Conservation (phyloP, 345 rosid genomes). For the Populus deltoides region DNA sequence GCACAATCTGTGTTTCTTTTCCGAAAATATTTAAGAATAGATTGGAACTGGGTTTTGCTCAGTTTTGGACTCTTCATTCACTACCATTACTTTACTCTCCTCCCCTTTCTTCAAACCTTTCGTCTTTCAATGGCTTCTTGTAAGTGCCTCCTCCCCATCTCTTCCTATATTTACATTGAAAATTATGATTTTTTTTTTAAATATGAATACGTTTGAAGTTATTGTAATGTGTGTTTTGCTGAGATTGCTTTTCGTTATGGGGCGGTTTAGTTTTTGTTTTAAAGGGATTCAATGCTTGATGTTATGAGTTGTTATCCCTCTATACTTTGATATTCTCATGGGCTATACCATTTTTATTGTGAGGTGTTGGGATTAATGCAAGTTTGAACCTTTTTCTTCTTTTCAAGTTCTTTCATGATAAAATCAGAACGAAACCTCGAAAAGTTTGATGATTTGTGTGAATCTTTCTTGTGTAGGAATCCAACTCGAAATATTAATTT, state of each 20-base stretch:
- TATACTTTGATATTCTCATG: not conserved
- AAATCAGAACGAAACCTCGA: not conserved
- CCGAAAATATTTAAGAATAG: not conserved
- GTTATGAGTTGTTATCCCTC: not conserved
- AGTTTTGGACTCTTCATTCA: not conserved
- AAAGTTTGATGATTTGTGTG: not conserved
- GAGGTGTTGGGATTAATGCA: not conserved
- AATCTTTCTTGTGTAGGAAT: not conserved
- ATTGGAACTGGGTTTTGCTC: not conserved
- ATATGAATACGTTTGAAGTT: not conserved
- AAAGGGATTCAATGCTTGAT: not conserved
- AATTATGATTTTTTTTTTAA: not conserved
- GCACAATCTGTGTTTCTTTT: not conserved
- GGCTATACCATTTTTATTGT: not conserved
- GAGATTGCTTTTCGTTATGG: not conserved
- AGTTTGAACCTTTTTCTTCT: not conserved
- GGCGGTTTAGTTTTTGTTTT: not conserved
- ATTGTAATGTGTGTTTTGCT: not conserved
- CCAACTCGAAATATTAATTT: not conserved
- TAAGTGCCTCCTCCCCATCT: conserved; percentile 23
- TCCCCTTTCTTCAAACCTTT: not conserved
- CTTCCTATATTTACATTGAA: not conserved
- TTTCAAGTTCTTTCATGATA: not conserved
- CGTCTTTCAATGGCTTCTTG: conserved; percentile 41
- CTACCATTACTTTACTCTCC: not conserved